phyloP scores from a whole-genome alignment of 306 rosid genomes.

The Cucumis hystrix region DNA sequence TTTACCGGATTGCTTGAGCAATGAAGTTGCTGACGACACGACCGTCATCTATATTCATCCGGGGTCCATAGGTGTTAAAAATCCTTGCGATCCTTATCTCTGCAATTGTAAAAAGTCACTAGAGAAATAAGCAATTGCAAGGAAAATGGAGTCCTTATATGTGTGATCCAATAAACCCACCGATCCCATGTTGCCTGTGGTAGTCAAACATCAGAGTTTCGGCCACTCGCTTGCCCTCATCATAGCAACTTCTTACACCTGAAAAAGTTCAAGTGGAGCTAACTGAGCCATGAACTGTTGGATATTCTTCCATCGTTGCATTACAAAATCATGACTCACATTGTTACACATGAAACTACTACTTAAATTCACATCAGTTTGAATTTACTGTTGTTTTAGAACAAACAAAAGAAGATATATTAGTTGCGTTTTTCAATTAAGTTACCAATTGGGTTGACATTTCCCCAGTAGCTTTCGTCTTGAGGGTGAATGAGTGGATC shows the following conservation, averaged over 20 bases:
- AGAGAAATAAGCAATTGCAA: neutral
- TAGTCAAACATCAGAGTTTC: slow-evolving; percentile 98
- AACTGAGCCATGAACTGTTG: neutral
- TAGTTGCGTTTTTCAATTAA: neutral
- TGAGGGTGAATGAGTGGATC: slow-evolving; percentile 97
- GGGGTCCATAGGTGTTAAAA: slow-evolving; percentile 97
- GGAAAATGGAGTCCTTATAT: neutral
- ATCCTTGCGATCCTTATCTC: slow-evolving; percentile 93
- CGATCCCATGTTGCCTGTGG: slow-evolving; percentile 93
- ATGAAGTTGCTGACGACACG: slow-evolving; percentile 98
- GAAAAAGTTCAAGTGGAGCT: neutral
- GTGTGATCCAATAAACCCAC: slow-evolving; percentile 16
- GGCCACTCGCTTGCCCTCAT: slow-evolving; percentile 97
- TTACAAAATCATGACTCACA: neutral
- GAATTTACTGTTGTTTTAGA: neutral
- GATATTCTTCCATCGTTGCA: neutral
- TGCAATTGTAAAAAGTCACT: neutral
- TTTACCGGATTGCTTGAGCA: slow-evolving; percentile 92
- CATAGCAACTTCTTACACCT: slow-evolving; percentile 96
- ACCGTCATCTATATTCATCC: slow-evolving; percentile 97
- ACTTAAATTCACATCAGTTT: neutral
- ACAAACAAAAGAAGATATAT: neutral
- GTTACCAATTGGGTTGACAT: slow-evolving; percentile 92
- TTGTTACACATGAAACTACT: neutral
- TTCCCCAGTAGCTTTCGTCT: slow-evolving; percentile 90